A percentile compares a stretch with the other conserved stretches of the same genome.
Evolutionary conservation across 768 basidiomycete species (phyloP).

Genomic region (Lentinus tigrinus): DNA sequence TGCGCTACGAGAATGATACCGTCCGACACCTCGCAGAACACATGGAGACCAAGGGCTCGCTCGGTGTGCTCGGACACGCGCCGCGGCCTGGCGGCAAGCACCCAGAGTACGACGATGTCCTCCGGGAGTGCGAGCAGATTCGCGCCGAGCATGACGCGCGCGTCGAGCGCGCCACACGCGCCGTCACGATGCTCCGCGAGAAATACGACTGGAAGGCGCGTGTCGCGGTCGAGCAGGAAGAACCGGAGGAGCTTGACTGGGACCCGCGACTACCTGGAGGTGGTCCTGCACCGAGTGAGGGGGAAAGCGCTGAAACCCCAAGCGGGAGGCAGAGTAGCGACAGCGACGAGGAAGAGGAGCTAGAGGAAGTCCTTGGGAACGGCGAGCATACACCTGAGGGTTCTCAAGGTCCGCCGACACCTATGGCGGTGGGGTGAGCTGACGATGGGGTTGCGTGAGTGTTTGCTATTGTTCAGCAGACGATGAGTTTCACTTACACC

Average conservation of each 20-base stretch:
- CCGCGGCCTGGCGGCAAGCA: slow-evolving; percentile 22
- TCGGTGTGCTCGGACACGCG: slow-evolving; percentile 33
- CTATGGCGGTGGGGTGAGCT: not conserved
- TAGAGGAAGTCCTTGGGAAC: slow-evolving; percentile 30
- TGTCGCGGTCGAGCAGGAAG: slow-evolving; percentile 76
- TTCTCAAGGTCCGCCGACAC: slow-evolving; percentile 33
- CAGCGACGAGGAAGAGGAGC: slow-evolving; percentile 32
- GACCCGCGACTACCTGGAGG: slow-evolving; percentile 46
- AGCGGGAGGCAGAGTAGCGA: slow-evolving; percentile 27
- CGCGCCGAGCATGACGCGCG: slow-evolving; percentile 70
- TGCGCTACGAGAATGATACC: slow-evolving; percentile 67
- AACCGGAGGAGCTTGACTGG: slow-evolving; percentile 77
- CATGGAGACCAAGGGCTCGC: slow-evolving; percentile 40
- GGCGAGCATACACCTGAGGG: slow-evolving; percentile 26
- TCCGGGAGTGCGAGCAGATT: slow-evolving; percentile 66
- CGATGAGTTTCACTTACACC: too few species aligned
- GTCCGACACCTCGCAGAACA: slow-evolving; percentile 69
- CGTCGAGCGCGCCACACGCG: slow-evolving; percentile 75
- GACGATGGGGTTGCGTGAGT: not conserved
- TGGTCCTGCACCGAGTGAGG: slow-evolving; percentile 24
- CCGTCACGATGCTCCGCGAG: slow-evolving; percentile 74
- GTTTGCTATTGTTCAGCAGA: too few species aligned
- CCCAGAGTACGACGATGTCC: slow-evolving; percentile 53
- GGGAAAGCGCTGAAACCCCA: slow-evolving; percentile 29
- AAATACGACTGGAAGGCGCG: slow-evolving; percentile 82